Evolutionary conservation across 345 rosid species (phyloP).

Genomic region (Dovyalis caffra): DNA sequence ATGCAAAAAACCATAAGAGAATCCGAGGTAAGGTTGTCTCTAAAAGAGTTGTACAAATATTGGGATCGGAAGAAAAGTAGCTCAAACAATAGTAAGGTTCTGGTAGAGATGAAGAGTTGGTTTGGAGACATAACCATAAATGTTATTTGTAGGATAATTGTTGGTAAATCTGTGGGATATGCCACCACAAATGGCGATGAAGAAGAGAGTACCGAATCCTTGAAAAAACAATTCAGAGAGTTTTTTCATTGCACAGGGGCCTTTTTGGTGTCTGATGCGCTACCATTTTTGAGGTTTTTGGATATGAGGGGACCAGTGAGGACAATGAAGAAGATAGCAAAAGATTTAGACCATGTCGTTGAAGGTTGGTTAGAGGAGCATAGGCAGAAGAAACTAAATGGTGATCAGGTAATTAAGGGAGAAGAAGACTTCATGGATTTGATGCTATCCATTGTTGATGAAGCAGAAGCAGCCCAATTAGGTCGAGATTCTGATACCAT

Average conservation of each 20-base stretch:
- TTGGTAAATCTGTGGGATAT: too few relatives aligned
- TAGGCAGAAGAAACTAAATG: neutral
- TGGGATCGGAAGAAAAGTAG: constrained; percentile 7
- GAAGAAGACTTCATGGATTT: constrained; percentile 43
- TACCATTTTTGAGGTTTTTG: too few relatives aligned
- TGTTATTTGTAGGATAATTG: constrained; percentile 23
- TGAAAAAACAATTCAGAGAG: too few relatives aligned
- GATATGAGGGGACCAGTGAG: too few relatives aligned
- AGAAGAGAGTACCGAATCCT: too few relatives aligned
- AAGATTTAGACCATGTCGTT: too few relatives aligned
- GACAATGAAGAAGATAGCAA: too few relatives aligned
- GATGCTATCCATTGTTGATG: constrained; percentile 23
- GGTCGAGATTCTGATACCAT: constrained; percentile 27
- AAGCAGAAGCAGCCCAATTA: neutral
- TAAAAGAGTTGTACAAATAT: constrained; percentile 17
- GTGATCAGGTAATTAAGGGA: neutral
- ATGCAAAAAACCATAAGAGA: too few relatives aligned
- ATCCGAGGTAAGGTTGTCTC: constrained; percentile 16
- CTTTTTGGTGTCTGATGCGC: too few relatives aligned
- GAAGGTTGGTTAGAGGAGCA: constrained; percentile 5
- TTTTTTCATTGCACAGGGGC: too few relatives aligned
- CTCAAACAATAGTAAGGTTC: neutral
- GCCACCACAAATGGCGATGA: too few relatives aligned
- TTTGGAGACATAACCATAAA: constrained; percentile 26
- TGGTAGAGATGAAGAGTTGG: constrained; percentile 41